Percentiles rank a stretch among this genome's conserved stretches.
These are phyloP conservation scores for Elongisporangium anandrum DNA, from an alignment of 352 stramenopile species.

Conservation along the genomic window DNA sequence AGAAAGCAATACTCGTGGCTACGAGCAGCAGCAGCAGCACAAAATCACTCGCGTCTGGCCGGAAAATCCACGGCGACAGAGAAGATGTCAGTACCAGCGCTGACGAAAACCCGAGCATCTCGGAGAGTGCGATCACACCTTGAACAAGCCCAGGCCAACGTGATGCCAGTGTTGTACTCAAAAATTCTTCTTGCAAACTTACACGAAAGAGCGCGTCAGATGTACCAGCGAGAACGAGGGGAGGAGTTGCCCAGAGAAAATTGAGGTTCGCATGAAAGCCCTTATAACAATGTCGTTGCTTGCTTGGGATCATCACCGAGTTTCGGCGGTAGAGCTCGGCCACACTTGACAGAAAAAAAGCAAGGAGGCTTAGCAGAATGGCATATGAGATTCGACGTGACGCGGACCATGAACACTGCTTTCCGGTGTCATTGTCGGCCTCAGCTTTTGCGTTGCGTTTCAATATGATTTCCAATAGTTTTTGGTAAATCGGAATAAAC, in stretches of 20 bases:
- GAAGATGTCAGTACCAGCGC: conserved; percentile 48
- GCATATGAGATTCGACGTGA: conserved; percentile 40
- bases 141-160: conserved; percentile 44
- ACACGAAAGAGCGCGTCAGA: conserved; percentile 65
- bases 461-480: conserved; percentile 2
- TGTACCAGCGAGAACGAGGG: conserved; percentile 45
- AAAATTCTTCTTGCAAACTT: conserved; percentile 48
- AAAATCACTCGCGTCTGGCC: conserved; percentile 47
- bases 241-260: conserved; percentile 50
- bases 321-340: conserved; percentile 75
- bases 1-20: conserved; percentile 46
- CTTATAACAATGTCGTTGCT: conserved; percentile 5
- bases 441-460: background rate
- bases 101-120: conserved; percentile 44
- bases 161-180: conserved; percentile 8
- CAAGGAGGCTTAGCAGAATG: conserved; percentile 50
- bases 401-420: conserved; percentile 7
- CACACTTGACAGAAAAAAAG: conserved; percentile 69
- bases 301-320: conserved; percentile 9
- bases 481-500: conserved; percentile 9
- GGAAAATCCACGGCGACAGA: conserved; percentile 61
- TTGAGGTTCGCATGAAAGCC: conserved; percentile 23
- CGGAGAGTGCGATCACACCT: conserved; percentile 40
- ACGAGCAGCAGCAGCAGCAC: conserved; percentile 58
- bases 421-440: background rate